Base-by-base conservation (phyloP, 805 yeast species). In the Ogataea saltuana region DNA sequence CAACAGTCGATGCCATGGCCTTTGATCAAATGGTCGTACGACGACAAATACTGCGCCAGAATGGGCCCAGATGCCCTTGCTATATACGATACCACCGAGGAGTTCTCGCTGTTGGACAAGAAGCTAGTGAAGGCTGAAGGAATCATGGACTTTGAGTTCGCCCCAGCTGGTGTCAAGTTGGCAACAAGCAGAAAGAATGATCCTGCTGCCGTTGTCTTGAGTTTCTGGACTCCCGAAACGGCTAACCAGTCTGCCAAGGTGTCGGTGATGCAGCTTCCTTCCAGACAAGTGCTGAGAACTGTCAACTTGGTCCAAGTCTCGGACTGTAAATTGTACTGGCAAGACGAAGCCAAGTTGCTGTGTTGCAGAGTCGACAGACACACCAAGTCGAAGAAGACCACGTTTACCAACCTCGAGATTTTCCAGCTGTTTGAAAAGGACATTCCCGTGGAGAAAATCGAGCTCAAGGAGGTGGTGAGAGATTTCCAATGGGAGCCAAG, bases 321-420 rank as follows among this genome's bases (percentile, higher is more conserved):
- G 44, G 91, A 85, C 61, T 88, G 93, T 69, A 78, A 83, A 59
- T 70, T 93, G 71, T 88, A 83, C 74, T 93, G 99, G 99, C 98
- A 93, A 70, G 83, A 80, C 52, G 82, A 85, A 55, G 88, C 88
- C 51, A 83, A 81, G 57, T 84, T 72, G 64, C 71, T 93, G 63
- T 88, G 97, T 71, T 95, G 90, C 61, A 88, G 87, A 72, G 97
- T 93, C 55, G 97, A 90, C 67, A 88, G 98, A 70, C 96, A 89
- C 70, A 88, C 97, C 44, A 93, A 93, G 69, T 85, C 97, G 38
- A 87, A 85, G 67, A 93, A 95, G 78, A 87, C 96, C 16, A 67
- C 83, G 41, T 89, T 88, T 76, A 82, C 97, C 45, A 88, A 88
- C 64, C 76, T 93, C 65, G 98, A 93, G 69, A 84, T 93, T 62